phyloP scores from a whole-genome alignment of 2,329 filamentous ascomycete species.

The Xylariales sp. region DNA sequence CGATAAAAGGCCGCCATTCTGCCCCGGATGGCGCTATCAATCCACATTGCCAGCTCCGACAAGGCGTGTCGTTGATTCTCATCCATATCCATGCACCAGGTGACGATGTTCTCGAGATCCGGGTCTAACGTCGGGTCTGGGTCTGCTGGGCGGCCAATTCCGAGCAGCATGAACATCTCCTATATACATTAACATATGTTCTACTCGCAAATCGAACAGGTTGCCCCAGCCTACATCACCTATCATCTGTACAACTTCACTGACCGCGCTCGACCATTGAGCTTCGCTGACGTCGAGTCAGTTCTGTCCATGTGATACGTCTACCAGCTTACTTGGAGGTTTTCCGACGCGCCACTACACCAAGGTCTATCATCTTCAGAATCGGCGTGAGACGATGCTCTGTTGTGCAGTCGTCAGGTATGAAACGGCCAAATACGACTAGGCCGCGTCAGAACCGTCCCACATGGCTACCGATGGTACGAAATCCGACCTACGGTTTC shows the following conservation, averaged over 20 bases:
- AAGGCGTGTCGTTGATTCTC: background rate
- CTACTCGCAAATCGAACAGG: background rate
- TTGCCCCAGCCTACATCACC: background rate
- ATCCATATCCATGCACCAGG: background rate
- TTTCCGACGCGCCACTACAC: background rate
- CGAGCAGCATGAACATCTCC: background rate
- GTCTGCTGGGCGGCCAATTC: background rate
- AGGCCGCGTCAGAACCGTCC: background rate
- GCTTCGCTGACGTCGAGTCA: background rate
- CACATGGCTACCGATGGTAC: background rate
- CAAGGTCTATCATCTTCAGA: slow-evolving; percentile 7
- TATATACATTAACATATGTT: background rate
- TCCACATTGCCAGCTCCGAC: background rate
- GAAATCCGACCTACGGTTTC: background rate
- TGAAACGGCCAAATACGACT: slow-evolving; percentile 5
- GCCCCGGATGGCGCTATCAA: background rate
- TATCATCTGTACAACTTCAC: background rate
- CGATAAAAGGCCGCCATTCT: slow-evolving; percentile 2
- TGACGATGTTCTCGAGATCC: slow-evolving; percentile 1
- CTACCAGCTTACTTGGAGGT: background rate
- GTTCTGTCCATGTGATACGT: too few species aligned
- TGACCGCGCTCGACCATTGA: background rate
- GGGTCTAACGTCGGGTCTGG: background rate
- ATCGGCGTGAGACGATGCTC: slow-evolving; percentile 6
- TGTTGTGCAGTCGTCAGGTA: background rate